Evolutionary conservation across 2,329 filamentous ascomycete species (phyloP).

Genomic region (Aspergillus sp.): DNA sequence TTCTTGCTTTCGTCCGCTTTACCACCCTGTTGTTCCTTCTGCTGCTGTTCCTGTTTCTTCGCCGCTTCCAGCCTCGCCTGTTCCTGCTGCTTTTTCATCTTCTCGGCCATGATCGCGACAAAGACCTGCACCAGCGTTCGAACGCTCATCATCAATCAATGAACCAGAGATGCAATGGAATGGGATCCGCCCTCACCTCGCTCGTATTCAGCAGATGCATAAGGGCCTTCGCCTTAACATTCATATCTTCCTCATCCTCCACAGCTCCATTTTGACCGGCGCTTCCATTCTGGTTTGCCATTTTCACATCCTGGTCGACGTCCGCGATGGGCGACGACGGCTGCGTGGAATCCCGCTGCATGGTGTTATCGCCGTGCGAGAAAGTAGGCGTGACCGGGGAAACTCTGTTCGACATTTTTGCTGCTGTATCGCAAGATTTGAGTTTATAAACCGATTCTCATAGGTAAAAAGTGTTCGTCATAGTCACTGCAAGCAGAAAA

Average conservation of each 20-base stretch:
- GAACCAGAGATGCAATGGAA: background rate
- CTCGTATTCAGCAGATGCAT: conserved; percentile 49
- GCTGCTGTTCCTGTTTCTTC: conserved; percentile 24
- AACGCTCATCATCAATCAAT: conserved; percentile 1
- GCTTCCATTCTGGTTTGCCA: conserved; percentile 13
- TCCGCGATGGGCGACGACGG: conserved; percentile 31
- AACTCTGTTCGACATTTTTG: conserved; percentile 27
- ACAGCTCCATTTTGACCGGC: conserved; percentile 5
- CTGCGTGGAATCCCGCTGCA: conserved; percentile 29
- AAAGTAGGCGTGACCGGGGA: conserved; percentile 29
- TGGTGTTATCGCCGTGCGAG: conserved; percentile 23
- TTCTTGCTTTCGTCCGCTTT: conserved; percentile 26
- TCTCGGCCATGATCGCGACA: conserved; percentile 51
- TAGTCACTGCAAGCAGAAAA: background rate
- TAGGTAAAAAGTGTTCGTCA: background rate
- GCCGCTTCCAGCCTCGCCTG: conserved; percentile 39
- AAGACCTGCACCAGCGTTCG: conserved; percentile 37
- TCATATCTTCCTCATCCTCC: conserved; percentile 40
- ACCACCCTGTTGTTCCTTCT: conserved; percentile 23
- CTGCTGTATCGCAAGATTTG: background rate
- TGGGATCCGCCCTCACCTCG: conserved; percentile 31
- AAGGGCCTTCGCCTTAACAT: conserved; percentile 44
- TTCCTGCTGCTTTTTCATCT: conserved; percentile 50
- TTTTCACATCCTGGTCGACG: conserved; percentile 5
- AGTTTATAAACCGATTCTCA: background rate